Evolutionary conservation across 306 rosid species (phyloP).

Genomic region (Gillenia trifoliata): DNA sequence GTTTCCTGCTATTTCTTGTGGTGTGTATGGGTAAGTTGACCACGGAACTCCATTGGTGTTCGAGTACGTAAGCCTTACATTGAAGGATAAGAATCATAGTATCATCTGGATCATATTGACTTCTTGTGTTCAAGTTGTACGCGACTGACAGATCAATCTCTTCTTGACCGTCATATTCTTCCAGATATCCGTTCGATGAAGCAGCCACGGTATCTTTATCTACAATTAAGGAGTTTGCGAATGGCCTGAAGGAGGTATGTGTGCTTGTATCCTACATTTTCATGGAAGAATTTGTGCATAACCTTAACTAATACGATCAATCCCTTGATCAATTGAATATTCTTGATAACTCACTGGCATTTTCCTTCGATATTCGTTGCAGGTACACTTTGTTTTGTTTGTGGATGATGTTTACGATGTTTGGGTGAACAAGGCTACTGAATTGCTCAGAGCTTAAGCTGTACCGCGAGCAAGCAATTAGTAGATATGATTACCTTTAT

Average conservation of each 20-base stretch:
- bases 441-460: constrained; percentile 44
- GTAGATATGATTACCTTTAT: not conserved
- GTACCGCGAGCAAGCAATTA: not conserved
- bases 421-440: constrained; percentile 60
- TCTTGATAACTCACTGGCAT: not conserved
- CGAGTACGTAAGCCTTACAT: not conserved
- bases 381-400: constrained; percentile 79
- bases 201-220: constrained; percentile 72
- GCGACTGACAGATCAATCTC: constrained; percentile 1
- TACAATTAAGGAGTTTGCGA: constrained; percentile 49
- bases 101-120: not conserved
- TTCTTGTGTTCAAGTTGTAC: not conserved
- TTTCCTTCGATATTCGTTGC: constrained; percentile 25
- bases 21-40: constrained; percentile 64
- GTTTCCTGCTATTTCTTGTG: constrained; percentile 92
- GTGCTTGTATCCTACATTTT: not conserved
- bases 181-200: constrained; percentile 74
- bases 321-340: too few relatives aligned
- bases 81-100: not conserved
- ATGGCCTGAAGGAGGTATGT: constrained; percentile 72
- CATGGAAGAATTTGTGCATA: not conserved
- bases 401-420: constrained; percentile 43
- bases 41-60: not conserved
- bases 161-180: constrained; percentile 9
- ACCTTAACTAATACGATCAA: not conserved